Percentiles rank a stretch among this genome's conserved stretches.
Evolutionary conservation across 2,329 filamentous ascomycete genomes (phyloP).

Genomic region (Thelonectria discophora): DNA sequence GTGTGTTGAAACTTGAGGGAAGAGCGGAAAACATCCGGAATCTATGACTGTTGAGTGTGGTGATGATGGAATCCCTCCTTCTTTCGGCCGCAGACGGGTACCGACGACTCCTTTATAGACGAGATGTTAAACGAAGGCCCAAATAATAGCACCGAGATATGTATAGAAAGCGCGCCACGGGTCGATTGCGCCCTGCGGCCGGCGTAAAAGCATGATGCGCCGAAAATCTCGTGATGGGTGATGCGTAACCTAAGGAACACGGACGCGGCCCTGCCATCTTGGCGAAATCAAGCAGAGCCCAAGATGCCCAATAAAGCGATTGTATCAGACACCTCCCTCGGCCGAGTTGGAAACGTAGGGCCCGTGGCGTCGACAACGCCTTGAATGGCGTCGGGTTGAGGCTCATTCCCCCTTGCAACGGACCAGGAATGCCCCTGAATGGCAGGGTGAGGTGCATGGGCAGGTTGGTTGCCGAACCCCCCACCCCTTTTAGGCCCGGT

Average conservation of each 20-base stretch:
- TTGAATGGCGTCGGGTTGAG: conserved; percentile 19
- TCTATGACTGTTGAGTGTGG: conserved; percentile 8
- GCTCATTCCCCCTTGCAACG: conserved; percentile 12
- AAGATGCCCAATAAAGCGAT: conserved; percentile 13
- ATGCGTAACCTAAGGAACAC: conserved; percentile 17
- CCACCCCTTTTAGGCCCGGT: conserved; percentile 18
- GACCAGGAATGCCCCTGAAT: background rate
- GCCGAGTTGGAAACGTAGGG: background rate
- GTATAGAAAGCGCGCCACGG: conserved; percentile 9
- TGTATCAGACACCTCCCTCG: background rate
- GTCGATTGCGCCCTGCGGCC: background rate
- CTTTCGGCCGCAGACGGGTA: background rate
- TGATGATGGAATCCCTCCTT: background rate
- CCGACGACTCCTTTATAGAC: conserved; percentile 11
- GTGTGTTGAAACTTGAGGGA: conserved; percentile 22
- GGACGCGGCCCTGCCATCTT: conserved; percentile 15
- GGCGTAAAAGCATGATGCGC: conserved; percentile 18
- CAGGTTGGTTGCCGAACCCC: background rate
- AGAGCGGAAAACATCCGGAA: conserved; percentile 16
- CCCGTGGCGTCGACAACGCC: conserved; percentile 2
- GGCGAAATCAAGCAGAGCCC: conserved; percentile 18
- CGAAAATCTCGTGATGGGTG: conserved; percentile 21
- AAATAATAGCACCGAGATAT: background rate
- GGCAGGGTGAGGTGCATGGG: conserved; percentile 1
- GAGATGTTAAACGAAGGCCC: background rate